A percentile compares a stretch with the other conserved stretches of the same genome.
phyloP scores from a whole-genome alignment of 768 basidiomycete genomes.

The Russula dissimulans region DNA sequence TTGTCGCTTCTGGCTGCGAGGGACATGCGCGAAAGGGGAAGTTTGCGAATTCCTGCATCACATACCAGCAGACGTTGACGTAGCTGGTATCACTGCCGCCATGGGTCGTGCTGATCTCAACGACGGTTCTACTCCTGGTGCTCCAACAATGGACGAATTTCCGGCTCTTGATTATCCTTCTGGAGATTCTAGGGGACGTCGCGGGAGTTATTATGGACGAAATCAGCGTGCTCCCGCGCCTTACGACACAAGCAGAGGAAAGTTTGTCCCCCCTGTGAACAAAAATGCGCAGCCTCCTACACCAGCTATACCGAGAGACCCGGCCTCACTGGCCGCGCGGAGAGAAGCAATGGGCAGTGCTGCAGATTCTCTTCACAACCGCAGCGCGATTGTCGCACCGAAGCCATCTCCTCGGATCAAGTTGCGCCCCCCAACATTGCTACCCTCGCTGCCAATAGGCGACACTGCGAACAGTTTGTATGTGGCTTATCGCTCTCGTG shows the following conservation, averaged over 20 bases:
- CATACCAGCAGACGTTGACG: slow-evolving; percentile 78
- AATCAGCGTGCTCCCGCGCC: slow-evolving; percentile 35
- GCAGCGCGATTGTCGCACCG: slow-evolving; percentile 65
- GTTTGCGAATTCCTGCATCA: slow-evolving; percentile 95
- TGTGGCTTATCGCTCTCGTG: slow-evolving; percentile 80
- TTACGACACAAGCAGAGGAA: slow-evolving; percentile 78
- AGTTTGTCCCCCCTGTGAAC: slow-evolving; percentile 89
- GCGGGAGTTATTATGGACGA: slow-evolving; percentile 33
- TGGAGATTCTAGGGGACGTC: slow-evolving; percentile 34
- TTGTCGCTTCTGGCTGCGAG: slow-evolving; percentile 96
- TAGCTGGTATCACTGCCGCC: slow-evolving; percentile 55
- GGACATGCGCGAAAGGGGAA: slow-evolving; percentile 94
- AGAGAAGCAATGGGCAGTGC: slow-evolving; percentile 50
- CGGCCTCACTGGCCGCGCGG: slow-evolving; percentile 39
- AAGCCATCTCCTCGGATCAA: slow-evolving; percentile 79
- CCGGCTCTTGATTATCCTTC: slow-evolving; percentile 41
- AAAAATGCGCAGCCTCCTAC: slow-evolving; percentile 35
- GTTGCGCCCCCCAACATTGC: slow-evolving; percentile 68
- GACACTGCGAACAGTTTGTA: slow-evolving; percentile 72
- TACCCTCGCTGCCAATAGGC: slow-evolving; percentile 87
- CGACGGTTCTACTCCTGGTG: slow-evolving; percentile 28
- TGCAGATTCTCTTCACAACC: slow-evolving; percentile 54
- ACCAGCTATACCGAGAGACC: slow-evolving; percentile 24
- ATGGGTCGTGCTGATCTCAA: slow-evolving; percentile 58
- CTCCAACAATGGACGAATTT: slow-evolving; percentile 56